phyloP scores from a whole-genome alignment of 495 filamentous ascomycete genomes.

The Penicillium herquei region DNA sequence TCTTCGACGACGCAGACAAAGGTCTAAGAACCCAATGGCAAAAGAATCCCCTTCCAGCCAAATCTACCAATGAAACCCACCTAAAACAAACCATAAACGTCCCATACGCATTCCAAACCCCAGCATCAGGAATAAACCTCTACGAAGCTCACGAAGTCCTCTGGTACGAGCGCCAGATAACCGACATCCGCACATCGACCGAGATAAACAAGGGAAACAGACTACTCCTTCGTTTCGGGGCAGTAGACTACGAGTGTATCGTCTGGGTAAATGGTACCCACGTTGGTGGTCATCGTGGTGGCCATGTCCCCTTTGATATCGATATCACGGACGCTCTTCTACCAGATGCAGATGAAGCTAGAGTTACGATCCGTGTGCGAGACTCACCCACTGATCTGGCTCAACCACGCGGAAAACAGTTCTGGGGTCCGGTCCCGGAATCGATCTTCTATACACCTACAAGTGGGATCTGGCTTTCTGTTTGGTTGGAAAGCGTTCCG shows the following conservation, averaged over 20 bases:
- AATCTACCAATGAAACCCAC: constrained; percentile 4
- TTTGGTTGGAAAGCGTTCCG: constrained; percentile 41
- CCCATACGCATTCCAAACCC: constrained; percentile 58
- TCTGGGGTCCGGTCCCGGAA: constrained; percentile 38
- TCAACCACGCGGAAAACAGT: constrained; percentile 43
- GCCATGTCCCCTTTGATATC: constrained; percentile 39
- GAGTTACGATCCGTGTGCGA: constrained; percentile 28
- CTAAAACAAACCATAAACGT: constrained; percentile 48
- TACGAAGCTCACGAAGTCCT: constrained; percentile 56
- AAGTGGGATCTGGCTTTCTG: constrained; percentile 37
- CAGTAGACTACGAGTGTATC: constrained; percentile 38
- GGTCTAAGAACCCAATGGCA: constrained; percentile 40
- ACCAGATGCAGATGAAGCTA: background rate
- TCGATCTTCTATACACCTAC: constrained; percentile 42
- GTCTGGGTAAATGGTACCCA: constrained; percentile 31
- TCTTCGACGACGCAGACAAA: constrained; percentile 56
- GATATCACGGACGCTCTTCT: constrained; percentile 29
- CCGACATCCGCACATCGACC: constrained; percentile 39
- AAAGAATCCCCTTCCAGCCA: constrained; percentile 21
- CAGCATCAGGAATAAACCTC: constrained; percentile 53
- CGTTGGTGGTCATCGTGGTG: constrained; percentile 31
- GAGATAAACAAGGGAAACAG: constrained; percentile 17
- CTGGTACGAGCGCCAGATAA: constrained; percentile 55
- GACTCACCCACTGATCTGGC: constrained; percentile 35
- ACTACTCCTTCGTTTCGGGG: constrained; percentile 35